Percentiles rank a stretch among this genome's conserved stretches.
Evolutionary conservation across 192 early-diverging fungal species (phyloP).

Genomic region (Pilaira anomala): DNA sequence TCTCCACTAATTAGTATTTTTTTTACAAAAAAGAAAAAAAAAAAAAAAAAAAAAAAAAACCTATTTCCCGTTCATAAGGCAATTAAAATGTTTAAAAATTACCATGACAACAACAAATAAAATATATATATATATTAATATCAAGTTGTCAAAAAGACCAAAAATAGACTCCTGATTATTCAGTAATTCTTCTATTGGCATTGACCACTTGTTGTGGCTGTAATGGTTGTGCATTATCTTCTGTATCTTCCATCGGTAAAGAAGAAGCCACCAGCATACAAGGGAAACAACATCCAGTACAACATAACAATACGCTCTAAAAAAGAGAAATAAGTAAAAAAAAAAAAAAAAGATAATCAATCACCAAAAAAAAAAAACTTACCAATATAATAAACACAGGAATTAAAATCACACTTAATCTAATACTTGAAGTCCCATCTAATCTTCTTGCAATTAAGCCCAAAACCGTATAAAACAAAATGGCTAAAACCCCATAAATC

Average conservation of each 20-base stretch:
- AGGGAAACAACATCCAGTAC: constrained; percentile 51
- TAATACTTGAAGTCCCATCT: constrained; percentile 38
- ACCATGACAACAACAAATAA: no score
- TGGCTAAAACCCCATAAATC: constrained; percentile 16
- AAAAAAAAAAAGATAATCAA: neutral
- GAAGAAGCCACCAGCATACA: constrained; percentile 41
- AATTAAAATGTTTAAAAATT: no score
- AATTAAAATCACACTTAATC: constrained; percentile 53
- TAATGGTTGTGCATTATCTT: constrained; percentile 13
- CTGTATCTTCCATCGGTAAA: constrained; percentile 20
- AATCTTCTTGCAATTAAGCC: constrained; percentile 47
- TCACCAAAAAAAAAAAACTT: no score
- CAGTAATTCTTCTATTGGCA: constrained; percentile 16
- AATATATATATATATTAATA: no score
- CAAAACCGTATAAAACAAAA: constrained; percentile 45
- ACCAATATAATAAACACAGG: constrained; percentile 58
- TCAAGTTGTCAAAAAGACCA: no score
- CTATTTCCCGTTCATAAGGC: no score
- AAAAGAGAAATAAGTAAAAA: neutral
- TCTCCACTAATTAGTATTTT: no score
- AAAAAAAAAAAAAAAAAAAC: no score
- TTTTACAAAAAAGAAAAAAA: no score
- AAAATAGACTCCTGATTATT: no score
- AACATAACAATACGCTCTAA: constrained; percentile 43
- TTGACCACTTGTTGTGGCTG: neutral